phyloP scores from a whole-genome alignment of 2,329 filamentous ascomycete genomes.

The Cladosporium sp. region DNA sequence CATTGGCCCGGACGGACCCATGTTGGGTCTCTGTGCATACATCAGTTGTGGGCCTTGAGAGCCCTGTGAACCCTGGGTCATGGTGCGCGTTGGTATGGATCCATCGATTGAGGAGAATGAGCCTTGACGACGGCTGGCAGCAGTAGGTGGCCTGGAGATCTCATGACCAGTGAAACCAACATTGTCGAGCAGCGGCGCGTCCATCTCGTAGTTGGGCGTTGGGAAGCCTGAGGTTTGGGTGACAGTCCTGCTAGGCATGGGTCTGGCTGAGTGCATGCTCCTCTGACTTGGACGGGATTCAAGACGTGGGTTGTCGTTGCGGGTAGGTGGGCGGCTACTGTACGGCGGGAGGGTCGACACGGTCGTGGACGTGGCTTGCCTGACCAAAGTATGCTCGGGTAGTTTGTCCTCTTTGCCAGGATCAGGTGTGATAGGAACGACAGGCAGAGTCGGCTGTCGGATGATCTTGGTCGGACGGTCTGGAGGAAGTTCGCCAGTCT shows the following conservation, averaged over 20 bases:
- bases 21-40: slow-evolving; percentile 21
- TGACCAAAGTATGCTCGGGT: slow-evolving; percentile 36
- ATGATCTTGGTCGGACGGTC: slow-evolving; percentile 39
- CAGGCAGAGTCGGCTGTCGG: slow-evolving; percentile 68
- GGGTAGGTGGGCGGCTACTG: slow-evolving; percentile 54
- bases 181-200: slow-evolving; percentile 61
- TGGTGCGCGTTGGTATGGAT: slow-evolving; percentile 24
- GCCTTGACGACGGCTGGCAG: slow-evolving; percentile 26
- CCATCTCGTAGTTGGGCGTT: slow-evolving; percentile 61
- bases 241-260: slow-evolving; percentile 41
- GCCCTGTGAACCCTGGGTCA: slow-evolving; percentile 22
- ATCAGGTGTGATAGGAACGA: slow-evolving; percentile 56
- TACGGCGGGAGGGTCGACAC: slow-evolving; percentile 49
- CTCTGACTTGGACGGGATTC: slow-evolving; percentile 42
- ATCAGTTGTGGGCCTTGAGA: slow-evolving; percentile 20
- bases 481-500: slow-evolving; percentile 28
- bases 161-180: slow-evolving; percentile 48
- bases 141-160: slow-evolving; percentile 28
- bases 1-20: slow-evolving; percentile 8
- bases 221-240: slow-evolving; percentile 59
- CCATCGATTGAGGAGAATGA: slow-evolving; percentile 28
- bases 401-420: slow-evolving; percentile 51
- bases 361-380: slow-evolving; percentile 37
- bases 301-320: slow-evolving; percentile 41
- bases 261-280: slow-evolving; percentile 43